Conservation (phyloP, 2,329 filamentous ascomycete species). For the Beauveria scarabaeidicola region DNA sequence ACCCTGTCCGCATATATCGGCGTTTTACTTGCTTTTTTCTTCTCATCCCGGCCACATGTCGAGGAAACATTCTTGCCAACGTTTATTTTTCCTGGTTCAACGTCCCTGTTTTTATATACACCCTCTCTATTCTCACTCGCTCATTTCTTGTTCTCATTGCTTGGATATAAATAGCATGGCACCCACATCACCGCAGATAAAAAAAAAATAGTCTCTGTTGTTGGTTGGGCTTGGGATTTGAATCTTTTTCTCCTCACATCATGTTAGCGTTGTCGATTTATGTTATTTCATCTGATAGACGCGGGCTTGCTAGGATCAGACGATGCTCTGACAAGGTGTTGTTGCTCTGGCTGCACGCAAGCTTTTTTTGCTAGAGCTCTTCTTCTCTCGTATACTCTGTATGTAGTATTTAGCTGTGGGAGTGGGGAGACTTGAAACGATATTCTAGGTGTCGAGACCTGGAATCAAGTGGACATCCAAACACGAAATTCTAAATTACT, state of each 20-base stretch:
- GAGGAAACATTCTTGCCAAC: neutral
- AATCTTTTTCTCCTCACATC: neutral
- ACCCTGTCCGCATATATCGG: conserved; percentile 1
- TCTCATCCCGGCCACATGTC: neutral
- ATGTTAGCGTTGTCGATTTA: neutral
- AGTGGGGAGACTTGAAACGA: neutral
- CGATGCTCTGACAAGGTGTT: conserved; percentile 1
- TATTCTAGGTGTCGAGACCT: neutral
- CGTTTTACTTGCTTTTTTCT: neutral
- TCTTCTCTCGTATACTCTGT: neutral
- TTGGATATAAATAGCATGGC: neutral
- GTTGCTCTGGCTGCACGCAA: neutral
- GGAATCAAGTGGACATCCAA: neutral
- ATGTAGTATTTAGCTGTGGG: neutral
- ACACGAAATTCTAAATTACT: neutral
- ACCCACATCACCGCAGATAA: neutral
- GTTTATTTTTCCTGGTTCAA: neutral
- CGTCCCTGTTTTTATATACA: neutral
- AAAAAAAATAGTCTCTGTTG: neutral
- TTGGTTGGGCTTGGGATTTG: neutral
- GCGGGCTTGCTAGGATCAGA: neutral
- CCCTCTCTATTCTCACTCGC: neutral
- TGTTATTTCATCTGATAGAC: neutral
- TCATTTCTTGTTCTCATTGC: neutral
- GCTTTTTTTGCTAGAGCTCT: neutral